Evolutionary conservation across 192 early-diverging fungal genomes (phyloP).

Genomic region (Coemansia sp.): DNA sequence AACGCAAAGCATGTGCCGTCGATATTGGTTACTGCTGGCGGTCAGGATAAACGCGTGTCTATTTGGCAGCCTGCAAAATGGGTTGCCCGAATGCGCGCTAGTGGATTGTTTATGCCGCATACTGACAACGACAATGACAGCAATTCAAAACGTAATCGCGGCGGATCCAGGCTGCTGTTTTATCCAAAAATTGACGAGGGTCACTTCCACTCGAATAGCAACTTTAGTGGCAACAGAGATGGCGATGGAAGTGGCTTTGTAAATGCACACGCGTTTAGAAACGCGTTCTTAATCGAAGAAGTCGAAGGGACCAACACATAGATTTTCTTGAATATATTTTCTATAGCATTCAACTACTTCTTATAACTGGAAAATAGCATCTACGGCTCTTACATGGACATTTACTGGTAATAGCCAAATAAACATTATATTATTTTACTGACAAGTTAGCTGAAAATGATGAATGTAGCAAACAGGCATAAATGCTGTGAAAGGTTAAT

Average conservation of each 20-base stretch:
- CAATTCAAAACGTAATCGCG: too few species aligned
- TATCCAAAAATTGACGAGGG: conserved; percentile 27
- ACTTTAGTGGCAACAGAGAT: too few species aligned
- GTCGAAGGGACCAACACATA: neutral
- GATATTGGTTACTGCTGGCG: conserved; percentile 72
- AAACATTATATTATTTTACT: too few species aligned
- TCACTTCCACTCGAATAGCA: conserved; percentile 11
- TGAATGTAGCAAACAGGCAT: too few species aligned
- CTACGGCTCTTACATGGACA: neutral
- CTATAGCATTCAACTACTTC: too few species aligned
- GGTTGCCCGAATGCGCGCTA: conserved; percentile 69
- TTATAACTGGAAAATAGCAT: neutral
- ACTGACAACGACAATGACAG: neutral
- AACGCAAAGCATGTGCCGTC: conserved; percentile 43
- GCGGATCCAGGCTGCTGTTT: conserved; percentile 27
- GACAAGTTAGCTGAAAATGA: too few species aligned
- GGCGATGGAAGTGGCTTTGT: conserved; percentile 8
- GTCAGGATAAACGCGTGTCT: conserved; percentile 77
- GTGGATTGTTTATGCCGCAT: conserved; percentile 18
- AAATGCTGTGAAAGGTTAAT: too few species aligned
- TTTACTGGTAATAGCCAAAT: too few species aligned
- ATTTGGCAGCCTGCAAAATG: conserved; percentile 88
- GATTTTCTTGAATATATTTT: neutral
- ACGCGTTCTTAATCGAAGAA: conserved; percentile 39
- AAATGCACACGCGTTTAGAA: conserved; percentile 30